Conservation (phyloP, 495 filamentous ascomycete species). For the Aspergillus sclerotioniger region DNA sequence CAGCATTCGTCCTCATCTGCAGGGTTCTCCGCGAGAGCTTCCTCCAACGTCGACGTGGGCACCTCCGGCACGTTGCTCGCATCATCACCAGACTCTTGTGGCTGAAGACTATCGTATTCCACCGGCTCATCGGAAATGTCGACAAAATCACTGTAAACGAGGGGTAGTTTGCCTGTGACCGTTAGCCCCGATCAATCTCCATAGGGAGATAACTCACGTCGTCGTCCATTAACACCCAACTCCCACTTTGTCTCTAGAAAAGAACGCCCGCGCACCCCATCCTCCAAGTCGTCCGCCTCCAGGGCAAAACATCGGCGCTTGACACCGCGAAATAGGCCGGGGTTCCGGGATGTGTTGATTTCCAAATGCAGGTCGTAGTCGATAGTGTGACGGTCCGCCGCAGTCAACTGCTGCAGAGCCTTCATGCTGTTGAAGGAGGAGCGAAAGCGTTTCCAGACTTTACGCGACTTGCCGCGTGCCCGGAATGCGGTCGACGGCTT, state of each 20-base stretch:
- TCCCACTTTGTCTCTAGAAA: constrained; percentile 46
- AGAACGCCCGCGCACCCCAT: constrained; percentile 26
- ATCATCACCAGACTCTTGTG: constrained; percentile 6
- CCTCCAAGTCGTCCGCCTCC: constrained; percentile 9
- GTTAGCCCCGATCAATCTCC: background rate
- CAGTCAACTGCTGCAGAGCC: constrained; percentile 29
- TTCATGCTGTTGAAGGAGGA: constrained; percentile 43
- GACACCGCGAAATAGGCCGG: constrained; percentile 36
- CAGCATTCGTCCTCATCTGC: constrained; percentile 18
- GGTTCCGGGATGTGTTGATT: constrained; percentile 33
- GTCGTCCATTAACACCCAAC: constrained; percentile 31
- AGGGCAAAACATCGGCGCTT: constrained; percentile 44
- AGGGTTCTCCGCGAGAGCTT: constrained; percentile 10
- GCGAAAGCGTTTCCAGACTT: constrained; percentile 53
- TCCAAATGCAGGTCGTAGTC: constrained; percentile 30
- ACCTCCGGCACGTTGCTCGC: constrained; percentile 14
- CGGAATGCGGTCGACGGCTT: constrained; percentile 54
- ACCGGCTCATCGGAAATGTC: constrained; percentile 16
- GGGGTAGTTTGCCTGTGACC: constrained; percentile 39
- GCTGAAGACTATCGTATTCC: constrained; percentile 10
- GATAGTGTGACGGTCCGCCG: constrained; percentile 13
- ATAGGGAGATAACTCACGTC: constrained; percentile 35
- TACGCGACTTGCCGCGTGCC: constrained; percentile 41
- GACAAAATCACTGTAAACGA: constrained; percentile 24
- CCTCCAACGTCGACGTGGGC: constrained; percentile 21